phyloP scores from a whole-genome alignment of 305 asterid species.

The Solanum hybrid region DNA sequence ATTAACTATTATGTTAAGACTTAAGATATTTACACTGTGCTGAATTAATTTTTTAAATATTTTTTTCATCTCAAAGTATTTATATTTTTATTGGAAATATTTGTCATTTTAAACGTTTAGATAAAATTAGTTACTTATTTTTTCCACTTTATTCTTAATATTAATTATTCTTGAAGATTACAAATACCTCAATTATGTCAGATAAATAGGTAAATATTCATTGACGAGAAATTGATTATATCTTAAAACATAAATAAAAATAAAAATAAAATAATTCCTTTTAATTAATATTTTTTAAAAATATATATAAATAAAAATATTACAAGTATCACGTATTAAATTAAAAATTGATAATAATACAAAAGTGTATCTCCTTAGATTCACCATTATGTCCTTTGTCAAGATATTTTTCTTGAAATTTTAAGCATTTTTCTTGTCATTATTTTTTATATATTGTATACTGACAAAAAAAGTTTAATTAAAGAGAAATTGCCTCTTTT shows the following conservation, averaged over 20 bases:
- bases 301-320: neutral
- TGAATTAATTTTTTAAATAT: neutral
- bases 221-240: neutral
- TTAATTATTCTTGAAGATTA: neutral
- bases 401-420: neutral
- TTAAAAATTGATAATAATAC: neutral
- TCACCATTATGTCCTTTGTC: neutral
- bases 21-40: neutral
- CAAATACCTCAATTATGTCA: neutral
- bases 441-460: neutral
- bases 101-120: neutral
- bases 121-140: neutral
- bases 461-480: neutral
- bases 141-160: neutral
- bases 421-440: neutral
- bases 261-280: neutral
- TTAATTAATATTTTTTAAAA: neutral
- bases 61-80: neutral
- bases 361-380: neutral
- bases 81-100: neutral
- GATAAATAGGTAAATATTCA: neutral
- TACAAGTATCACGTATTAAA: neutral
- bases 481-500: neutral
- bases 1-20: neutral
- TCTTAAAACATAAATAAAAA: neutral